Evolutionary conservation across 148 eudicot genomes (phyloP).

Genomic region (Agrostemma githago): DNA sequence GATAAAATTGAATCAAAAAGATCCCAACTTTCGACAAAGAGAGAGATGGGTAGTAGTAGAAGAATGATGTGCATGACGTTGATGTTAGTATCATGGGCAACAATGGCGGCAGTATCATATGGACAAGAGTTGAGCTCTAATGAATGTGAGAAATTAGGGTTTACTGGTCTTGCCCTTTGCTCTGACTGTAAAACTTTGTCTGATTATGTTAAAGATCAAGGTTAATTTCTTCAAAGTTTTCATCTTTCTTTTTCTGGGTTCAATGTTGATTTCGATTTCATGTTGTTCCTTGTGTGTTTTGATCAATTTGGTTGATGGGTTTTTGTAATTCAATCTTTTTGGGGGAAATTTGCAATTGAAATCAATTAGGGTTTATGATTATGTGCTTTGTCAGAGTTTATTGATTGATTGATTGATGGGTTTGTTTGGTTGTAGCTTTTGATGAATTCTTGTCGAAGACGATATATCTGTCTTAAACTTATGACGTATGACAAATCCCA

Average conservation of each 20-base stretch:
- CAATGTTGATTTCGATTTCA: neutral
- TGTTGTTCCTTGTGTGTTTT: neutral
- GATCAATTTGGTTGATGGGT: neutral
- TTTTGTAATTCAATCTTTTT: neutral
- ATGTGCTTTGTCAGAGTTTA: too few relatives aligned
- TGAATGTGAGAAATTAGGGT: constrained; percentile 77
- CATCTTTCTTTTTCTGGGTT: constrained; percentile 5
- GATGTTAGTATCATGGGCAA: neutral
- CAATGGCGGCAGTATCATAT: constrained; percentile 17
- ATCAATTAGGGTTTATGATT: too few relatives aligned
- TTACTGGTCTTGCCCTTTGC: constrained; percentile 82
- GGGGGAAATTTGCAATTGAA: too few relatives aligned
- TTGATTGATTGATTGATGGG: too few relatives aligned
- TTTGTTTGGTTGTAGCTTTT: too few relatives aligned
- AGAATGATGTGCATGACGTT: constrained; percentile 3
- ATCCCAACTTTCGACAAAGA: neutral
- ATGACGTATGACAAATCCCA: too few relatives aligned
- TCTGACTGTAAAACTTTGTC: constrained; percentile 79
- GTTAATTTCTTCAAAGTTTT: constrained; percentile 26
- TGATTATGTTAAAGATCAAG: constrained; percentile 82
- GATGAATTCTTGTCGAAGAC: too few relatives aligned
- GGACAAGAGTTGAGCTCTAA: constrained; percentile 57
- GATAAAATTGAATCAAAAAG: too few relatives aligned
- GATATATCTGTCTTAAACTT: too few relatives aligned
- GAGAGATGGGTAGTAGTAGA: neutral